Evolutionary conservation across 305 asterid genomes (phyloP), one percentile per base, ranked within the genome.

Genomic region (Caryopteris hybrid): DNA sequence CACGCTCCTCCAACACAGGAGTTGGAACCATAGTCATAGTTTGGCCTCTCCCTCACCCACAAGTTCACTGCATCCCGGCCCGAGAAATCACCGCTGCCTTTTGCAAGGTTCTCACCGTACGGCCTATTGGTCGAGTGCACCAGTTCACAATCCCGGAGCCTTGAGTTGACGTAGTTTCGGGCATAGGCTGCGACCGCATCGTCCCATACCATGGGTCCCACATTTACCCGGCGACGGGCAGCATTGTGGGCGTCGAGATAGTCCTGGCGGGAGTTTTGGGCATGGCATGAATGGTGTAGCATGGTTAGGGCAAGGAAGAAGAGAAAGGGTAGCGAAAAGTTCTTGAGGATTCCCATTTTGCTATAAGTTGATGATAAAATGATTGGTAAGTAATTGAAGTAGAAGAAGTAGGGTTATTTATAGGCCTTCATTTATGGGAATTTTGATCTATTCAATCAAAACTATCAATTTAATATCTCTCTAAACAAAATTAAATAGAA

Each of bases 31-130:
- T 66, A 52, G 2, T 70, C 17, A 21, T 80, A 86, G 39, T 21
- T 45, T 0, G 25, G 6, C 51, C 47, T 72, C 76, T 80, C 88
- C 3, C 39, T 43, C 4, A 81, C 81, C 88, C 92, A 86, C 78
- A 80, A 2, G 3, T 64, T 56, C 46, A 80, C 82, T 0, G 86
- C 85, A 1, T 23, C 77, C 10, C 61, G 54, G 0, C 81, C 88
- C 0, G 58, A 73, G 66, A 86, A 54, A 6, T 76, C 80, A 1
- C 81, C 80, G 4, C 75, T 18, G 0, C 83, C 89, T 62, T 46
- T 25, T 1, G 86, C 91, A 0, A 85, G 66, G 38, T 85, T 85
- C 69, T 86, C 92, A 0, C 89, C 86, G 1, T 79, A 71, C 8
- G 52, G 56, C n/a, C 69, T 29, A 16, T 41, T 50, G 6, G n/a